Conservation (phyloP, 495 filamentous ascomycete species). For the Talaromyces thailandensis region DNA sequence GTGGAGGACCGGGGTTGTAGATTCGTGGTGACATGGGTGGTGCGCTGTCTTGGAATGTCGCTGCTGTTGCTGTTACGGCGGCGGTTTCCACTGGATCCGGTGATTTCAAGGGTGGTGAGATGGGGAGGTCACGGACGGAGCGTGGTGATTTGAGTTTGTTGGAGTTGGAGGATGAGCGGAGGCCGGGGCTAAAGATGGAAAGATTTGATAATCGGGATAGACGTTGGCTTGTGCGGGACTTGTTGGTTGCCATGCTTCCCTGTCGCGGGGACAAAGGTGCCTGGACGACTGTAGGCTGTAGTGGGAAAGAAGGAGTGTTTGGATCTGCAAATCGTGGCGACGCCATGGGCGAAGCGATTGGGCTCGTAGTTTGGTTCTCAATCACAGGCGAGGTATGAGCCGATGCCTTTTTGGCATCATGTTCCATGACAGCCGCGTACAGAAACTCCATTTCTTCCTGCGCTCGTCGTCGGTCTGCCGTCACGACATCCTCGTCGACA, state of each 20-base stretch:
- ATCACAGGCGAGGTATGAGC: conserved; percentile 7
- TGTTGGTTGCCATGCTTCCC: conserved; percentile 2
- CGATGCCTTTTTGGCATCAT: conserved; percentile 60
- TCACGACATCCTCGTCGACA: conserved; percentile 68
- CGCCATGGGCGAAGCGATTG: conserved; percentile 12
- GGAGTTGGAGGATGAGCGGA: conserved; percentile 48
- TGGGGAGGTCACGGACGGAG: conserved; percentile 43
- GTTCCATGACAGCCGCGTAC: conserved; percentile 85
- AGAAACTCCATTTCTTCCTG: conserved; percentile 80
- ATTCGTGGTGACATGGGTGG: conserved; percentile 48
- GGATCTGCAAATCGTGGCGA: conserved; percentile 15
- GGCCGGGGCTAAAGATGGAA: conserved; percentile 47
- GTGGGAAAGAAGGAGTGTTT: neutral
- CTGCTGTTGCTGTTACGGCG: neutral
- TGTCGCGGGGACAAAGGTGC: conserved; percentile 3
- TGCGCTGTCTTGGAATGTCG: conserved; percentile 35
- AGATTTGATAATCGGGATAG: conserved; percentile 40
- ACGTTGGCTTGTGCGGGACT: conserved; percentile 24
- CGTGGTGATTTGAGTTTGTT: conserved; percentile 44
- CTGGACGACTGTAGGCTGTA: conserved; percentile 3
- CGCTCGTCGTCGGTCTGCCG: conserved; percentile 59
- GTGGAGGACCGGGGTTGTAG: conserved; percentile 50
- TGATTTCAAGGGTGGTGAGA: conserved; percentile 49
- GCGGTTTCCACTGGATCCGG: conserved; percentile 27
- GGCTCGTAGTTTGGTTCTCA: conserved; percentile 8